Percentiles rank a stretch among this genome's conserved stretches.
Evolutionary conservation across 495 filamentous ascomycete species (phyloP).

Genomic region (Annulohypoxylon nitens): DNA sequence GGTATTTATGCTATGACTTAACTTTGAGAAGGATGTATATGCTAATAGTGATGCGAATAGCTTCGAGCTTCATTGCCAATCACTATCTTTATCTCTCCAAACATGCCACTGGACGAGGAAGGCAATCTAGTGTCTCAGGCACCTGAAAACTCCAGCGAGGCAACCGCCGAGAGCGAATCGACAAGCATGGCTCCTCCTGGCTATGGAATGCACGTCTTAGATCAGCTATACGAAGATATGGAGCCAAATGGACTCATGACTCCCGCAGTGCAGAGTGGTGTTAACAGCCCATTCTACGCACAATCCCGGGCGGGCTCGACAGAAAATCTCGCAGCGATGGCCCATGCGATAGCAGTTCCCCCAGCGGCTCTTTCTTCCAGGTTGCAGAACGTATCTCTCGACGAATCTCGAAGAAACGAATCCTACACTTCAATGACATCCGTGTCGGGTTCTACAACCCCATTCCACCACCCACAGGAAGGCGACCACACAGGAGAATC

Average conservation of each 20-base stretch:
- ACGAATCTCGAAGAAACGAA: constrained; percentile 52
- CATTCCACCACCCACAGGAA: constrained; percentile 48
- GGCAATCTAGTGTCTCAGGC: constrained; percentile 74
- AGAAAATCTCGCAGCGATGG: constrained; percentile 75
- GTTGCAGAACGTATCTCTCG: constrained; percentile 69
- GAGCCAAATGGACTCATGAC: constrained; percentile 83
- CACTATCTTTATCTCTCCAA: constrained; percentile 92
- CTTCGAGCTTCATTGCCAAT: constrained; percentile 88
- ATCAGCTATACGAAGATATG: constrained; percentile 89
- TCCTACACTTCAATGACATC: constrained; percentile 52
- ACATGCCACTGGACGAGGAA: constrained; percentile 83
- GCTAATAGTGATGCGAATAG: constrained; percentile 53
- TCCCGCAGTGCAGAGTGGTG: constrained; percentile 74
- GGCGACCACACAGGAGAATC: constrained; percentile 46
- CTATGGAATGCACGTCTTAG: constrained; percentile 88
- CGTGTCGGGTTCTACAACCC: constrained; percentile 50
- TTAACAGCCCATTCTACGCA: constrained; percentile 79
- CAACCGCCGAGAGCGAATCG: constrained; percentile 48
- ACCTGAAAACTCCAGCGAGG: constrained; percentile 55
- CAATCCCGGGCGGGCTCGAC: constrained; percentile 81
- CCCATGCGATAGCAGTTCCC: constrained; percentile 64
- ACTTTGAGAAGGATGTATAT: constrained; percentile 6
- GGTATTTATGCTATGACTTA: constrained; percentile 56
- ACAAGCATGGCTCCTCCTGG: constrained; percentile 79
- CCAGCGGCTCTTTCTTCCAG: constrained; percentile 73